Base-by-base conservation (phyloP, 768 basidiomycete species). In the Xerocomellus chrysenteron region DNA sequence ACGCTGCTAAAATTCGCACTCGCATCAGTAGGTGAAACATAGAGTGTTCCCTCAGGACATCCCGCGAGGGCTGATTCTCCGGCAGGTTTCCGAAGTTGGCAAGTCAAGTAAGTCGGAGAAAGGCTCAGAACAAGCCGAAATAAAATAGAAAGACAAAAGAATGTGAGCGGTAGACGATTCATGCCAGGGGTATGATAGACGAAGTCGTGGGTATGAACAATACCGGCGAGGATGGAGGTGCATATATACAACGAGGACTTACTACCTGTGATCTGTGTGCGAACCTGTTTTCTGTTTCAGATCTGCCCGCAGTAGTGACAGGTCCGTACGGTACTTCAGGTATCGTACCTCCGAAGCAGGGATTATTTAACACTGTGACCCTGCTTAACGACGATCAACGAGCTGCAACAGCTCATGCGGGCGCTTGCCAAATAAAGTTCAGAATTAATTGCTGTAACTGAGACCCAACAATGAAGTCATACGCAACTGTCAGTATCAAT, bases 41-140 rank as follows among this genome's bases (percentile, higher is more conserved):
- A 86, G 4, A 87, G 68, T 0, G 85, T 87, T 11, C 81, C 83
- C 7, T 57, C n/a, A 0, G 83, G 82, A 63, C 86, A 87, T 10
- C 81, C 83, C 1, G 51, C 17, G 12, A 85, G 68, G 16, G 84
- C 79, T 4, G 80, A 80, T 4, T 65, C 45, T 0, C 67, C 63
- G 0, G 56, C 47, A 2, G 78, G 64, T 55, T 84, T 85, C 62
- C 80, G 73, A 26, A 80, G 61, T 60, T 87, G 85, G 60, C 85
- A 87, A 4, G 70, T 39, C 17, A 77, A 48, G 60, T 80, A 81
- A 16, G 65, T 52, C 0, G 82, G 76, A 3, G 85, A 85, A 40
- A 84, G 73, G 9, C 75, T 72, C 6, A 49, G 21, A 33, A 36
- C 54, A 37, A 58, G 40, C 30, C 21, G 46, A 32, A 30, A 48